Evolutionary conservation across 2,329 filamentous ascomycete species (phyloP).

Genomic region (Rutstroemia sp.): DNA sequence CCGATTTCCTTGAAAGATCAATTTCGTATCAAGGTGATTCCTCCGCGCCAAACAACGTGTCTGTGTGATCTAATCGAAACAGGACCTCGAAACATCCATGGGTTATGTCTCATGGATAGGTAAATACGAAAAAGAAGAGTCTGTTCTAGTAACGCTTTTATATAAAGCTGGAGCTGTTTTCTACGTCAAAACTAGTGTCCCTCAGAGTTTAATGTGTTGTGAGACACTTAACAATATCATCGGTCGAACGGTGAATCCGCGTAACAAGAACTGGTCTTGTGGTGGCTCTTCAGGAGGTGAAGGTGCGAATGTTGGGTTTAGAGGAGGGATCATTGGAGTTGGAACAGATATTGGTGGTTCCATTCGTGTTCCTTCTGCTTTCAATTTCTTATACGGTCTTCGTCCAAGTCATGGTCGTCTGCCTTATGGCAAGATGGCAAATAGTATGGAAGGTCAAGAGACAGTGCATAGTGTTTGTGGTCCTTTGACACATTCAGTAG

Average conservation of each 20-base stretch:
- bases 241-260: slow-evolving; percentile 31
- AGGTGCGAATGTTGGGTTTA: slow-evolving; percentile 27
- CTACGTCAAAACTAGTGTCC: slow-evolving; percentile 35
- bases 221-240: slow-evolving; percentile 39
- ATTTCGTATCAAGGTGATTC: slow-evolving; percentile 46
- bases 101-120: slow-evolving; percentile 55
- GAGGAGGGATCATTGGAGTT: slow-evolving; percentile 26
- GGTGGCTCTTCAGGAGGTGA: slow-evolving; percentile 30
- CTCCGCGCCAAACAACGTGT: background rate
- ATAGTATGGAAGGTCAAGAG: slow-evolving; percentile 36
- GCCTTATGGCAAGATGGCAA: slow-evolving; percentile 28
- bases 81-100: slow-evolving; percentile 41
- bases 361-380: slow-evolving; percentile 32
- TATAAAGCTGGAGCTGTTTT: slow-evolving; percentile 34
- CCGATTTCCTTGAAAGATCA: slow-evolving; percentile 55
- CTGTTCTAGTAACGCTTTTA: slow-evolving; percentile 34
- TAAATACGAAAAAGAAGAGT: slow-evolving; percentile 34
- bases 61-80: slow-evolving; percentile 1
- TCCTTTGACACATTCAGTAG: slow-evolving; percentile 32
- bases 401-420: slow-evolving; percentile 28
- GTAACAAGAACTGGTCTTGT: slow-evolving; percentile 22
- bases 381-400: slow-evolving; percentile 32
- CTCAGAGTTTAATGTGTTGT: slow-evolving; percentile 32
- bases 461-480: slow-evolving; percentile 30
- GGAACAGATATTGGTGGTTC: slow-evolving; percentile 30